Conservation (phyloP, 768 basidiomycete species). For the Phanerochaete sordida region DNA sequence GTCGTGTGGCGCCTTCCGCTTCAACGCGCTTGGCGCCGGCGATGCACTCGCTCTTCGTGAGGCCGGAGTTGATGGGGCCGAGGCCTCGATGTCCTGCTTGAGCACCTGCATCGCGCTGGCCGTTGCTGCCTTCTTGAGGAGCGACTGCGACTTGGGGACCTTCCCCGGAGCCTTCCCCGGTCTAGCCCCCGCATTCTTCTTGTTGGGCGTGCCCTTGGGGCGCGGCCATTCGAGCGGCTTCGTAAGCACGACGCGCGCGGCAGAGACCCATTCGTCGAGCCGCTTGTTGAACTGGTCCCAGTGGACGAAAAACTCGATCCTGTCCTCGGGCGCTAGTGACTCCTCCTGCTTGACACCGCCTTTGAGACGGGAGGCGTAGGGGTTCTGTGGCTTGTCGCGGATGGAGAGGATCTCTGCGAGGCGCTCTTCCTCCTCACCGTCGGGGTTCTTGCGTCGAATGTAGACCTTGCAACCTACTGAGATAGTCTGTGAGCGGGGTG, state of each 20-base stretch:
- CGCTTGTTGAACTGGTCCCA: conserved; percentile 99
- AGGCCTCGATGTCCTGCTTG: conserved; percentile 21
- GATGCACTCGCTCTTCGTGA: conserved; percentile 45
- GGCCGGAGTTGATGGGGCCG: conserved; percentile 17
- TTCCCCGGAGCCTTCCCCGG: conserved; percentile 66
- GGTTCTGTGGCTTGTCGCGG: conserved; percentile 75
- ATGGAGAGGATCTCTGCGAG: conserved; percentile 95
- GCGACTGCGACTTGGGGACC: conserved; percentile 44
- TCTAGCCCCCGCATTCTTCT: conserved; percentile 59
- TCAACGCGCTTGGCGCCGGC: conserved; percentile 54
- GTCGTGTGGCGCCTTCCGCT: conserved; percentile 66
- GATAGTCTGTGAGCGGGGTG: conserved; percentile 55
- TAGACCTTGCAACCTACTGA: conserved; percentile 95
- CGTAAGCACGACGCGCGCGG: conserved; percentile 77
- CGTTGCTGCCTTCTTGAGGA: conserved; percentile 66
- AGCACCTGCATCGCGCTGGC: conserved; percentile 32
- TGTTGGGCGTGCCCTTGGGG: conserved; percentile 59
- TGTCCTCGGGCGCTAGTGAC: conserved; percentile 61
- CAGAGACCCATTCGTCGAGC: conserved; percentile 94
- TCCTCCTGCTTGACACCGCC: conserved; percentile 41
- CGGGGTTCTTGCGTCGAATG: conserved; percentile 74
- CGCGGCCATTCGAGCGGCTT: conserved; percentile 96
- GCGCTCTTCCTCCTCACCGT: conserved; percentile 81
- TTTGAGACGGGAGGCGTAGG: conserved; percentile 49
- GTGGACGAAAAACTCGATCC: conserved; percentile 94